Evolutionary conservation across 75 land plant species (phyloP).

Genomic region (Cupressus sempervirens): DNA sequence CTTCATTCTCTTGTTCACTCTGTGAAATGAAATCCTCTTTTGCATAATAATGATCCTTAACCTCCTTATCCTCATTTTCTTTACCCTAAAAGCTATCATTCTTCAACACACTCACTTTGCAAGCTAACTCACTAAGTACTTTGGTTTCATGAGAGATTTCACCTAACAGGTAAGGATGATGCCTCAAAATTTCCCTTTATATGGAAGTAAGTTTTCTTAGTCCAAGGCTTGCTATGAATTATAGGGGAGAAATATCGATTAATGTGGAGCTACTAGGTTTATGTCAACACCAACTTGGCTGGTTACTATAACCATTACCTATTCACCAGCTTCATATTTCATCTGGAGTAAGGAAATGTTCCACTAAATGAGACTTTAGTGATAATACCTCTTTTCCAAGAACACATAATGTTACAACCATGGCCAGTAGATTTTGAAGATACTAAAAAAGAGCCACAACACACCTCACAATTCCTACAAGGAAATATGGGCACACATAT

Average conservation of each 20-base stretch:
- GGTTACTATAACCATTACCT: conserved; percentile 81
- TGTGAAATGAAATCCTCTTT: too few species aligned
- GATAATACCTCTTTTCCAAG: conserved; percentile 84
- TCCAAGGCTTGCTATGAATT: conserved; percentile 90
- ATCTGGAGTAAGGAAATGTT: conserved; percentile 67
- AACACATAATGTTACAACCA: conserved; percentile 91
- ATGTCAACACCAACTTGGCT: conserved; percentile 89
- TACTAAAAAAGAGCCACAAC: conserved; percentile 89
- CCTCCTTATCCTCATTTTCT: too few species aligned
- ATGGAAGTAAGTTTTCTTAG: conserved; percentile 87
- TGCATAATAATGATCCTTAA: too few species aligned
- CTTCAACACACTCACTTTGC: too few species aligned
- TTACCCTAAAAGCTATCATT: too few species aligned
- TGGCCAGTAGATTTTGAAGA: conserved; percentile 90
- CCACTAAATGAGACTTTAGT: conserved; percentile 62
- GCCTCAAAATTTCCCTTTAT: conserved; percentile 58
- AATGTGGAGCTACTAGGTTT: conserved; percentile 84
- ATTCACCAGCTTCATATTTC: conserved; percentile 80
- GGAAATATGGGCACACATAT: too few species aligned
- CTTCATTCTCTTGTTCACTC: too few species aligned
- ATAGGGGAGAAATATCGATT: conserved; percentile 88
- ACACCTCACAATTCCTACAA: conserved; percentile 87
- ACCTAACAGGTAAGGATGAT: too few species aligned
- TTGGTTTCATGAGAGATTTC: too few species aligned
- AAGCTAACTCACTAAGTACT: too few species aligned